A percentile compares a stretch with the other conserved stretches of the same genome.
Evolutionary conservation across 768 basidiomycete species (phyloP).

Genomic region (Gloeopeniophorella convolvens): DNA sequence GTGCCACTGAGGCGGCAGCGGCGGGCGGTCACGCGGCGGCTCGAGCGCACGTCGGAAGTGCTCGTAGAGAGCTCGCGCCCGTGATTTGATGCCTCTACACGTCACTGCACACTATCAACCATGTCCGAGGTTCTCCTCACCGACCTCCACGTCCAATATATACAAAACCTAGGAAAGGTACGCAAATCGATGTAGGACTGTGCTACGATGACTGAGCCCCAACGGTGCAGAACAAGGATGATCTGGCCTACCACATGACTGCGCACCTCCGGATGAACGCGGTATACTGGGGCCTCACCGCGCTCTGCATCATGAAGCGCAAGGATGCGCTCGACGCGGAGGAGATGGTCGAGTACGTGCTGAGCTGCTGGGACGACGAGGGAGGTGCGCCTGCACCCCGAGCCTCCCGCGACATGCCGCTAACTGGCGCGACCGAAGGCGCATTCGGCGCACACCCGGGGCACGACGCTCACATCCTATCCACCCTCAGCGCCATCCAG

Average conservation of each 20-base stretch:
- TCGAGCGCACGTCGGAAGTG: too few relatives aligned
- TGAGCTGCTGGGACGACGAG: slow-evolving; percentile 94
- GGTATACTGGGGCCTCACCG: slow-evolving; percentile 93
- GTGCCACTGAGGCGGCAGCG: too few relatives aligned
- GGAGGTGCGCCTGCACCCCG: slow-evolving; percentile 44
- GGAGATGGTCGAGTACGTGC: slow-evolving; percentile 83
- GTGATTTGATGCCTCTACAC: too few relatives aligned
- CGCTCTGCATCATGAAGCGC: slow-evolving; percentile 73
- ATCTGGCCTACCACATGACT: slow-evolving; percentile 83
- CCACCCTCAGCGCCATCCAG: slow-evolving; percentile 89
- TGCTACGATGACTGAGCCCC: not conserved
- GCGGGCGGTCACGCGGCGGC: too few relatives aligned
- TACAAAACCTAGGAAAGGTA: slow-evolving; percentile 68
- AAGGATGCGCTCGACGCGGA: slow-evolving; percentile 74
- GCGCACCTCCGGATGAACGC: slow-evolving; percentile 93
- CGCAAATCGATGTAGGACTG: not conserved
- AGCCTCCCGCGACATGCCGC: not conserved
- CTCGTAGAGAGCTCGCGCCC: too few relatives aligned
- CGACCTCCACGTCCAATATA: slow-evolving; percentile 66
- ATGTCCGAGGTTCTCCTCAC: slow-evolving; percentile 31
- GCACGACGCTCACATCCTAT: slow-evolving; percentile 85
- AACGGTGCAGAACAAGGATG: slow-evolving; percentile 61
- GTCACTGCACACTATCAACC: too few relatives aligned
- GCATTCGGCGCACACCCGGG: slow-evolving; percentile 89
- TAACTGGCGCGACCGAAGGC: slow-evolving; percentile 40